Conservation (phyloP, 2,329 filamentous ascomycete species). For the Pseudonectria foliicola region DNA sequence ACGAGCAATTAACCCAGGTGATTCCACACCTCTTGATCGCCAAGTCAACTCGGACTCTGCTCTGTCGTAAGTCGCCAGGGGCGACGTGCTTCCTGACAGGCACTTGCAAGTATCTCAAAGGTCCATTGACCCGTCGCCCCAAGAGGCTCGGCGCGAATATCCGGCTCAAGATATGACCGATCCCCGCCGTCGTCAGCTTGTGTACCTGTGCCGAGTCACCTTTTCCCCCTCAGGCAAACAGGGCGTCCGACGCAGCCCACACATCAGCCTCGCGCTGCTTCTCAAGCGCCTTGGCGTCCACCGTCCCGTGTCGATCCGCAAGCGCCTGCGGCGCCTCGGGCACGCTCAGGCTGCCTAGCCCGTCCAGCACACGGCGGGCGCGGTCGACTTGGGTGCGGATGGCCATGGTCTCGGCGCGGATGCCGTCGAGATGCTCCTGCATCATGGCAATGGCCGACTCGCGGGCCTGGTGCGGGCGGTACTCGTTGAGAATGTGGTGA, state of each 20-base stretch:
- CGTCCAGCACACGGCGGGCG: conserved; percentile 65
- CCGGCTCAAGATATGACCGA: too few relatives aligned
- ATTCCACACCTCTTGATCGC: too few relatives aligned
- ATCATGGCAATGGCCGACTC: conserved; percentile 83
- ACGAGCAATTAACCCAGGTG: too few relatives aligned
- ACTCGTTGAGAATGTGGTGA: conserved; percentile 89
- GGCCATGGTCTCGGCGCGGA: conserved; percentile 64
- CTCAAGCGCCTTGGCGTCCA: conserved; percentile 9
- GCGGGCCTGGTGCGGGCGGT: conserved; percentile 84
- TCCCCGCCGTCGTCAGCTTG: too few relatives aligned
- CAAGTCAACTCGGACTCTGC: too few relatives aligned
- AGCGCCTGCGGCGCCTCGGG: conserved; percentile 9
- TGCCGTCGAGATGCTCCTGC: conserved; percentile 72
- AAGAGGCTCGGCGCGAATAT: too few relatives aligned
- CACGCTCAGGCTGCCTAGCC: conserved; percentile 49
- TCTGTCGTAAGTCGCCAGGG: too few relatives aligned
- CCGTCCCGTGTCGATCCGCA: conserved; percentile 13
- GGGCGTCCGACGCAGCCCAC: conserved; percentile 37
- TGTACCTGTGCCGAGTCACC: too few relatives aligned
- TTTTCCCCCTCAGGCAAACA: conserved; percentile 29
- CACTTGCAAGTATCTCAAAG: too few relatives aligned
- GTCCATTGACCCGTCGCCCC: too few relatives aligned
- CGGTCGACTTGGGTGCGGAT: conserved; percentile 62
- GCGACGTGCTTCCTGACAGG: too few relatives aligned
- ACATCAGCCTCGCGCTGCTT: conserved; percentile 26